These are phyloP conservation scores for Aspergillus taichungensis DNA, from an alignment of 495 filamentous ascomycete species.

Conservation along the genomic window DNA sequence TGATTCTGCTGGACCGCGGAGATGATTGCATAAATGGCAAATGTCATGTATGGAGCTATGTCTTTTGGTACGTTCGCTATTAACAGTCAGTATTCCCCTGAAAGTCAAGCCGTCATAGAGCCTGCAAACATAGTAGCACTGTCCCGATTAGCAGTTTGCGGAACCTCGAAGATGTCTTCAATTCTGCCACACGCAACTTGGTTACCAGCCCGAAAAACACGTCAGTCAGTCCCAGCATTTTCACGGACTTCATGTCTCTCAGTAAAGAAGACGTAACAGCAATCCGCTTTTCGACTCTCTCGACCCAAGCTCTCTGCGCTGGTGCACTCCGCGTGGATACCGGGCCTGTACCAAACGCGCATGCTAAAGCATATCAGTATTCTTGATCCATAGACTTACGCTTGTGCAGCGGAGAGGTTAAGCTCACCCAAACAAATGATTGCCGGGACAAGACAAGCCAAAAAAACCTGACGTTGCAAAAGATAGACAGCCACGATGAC, in stretches of 20 bases:
- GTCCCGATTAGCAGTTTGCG: background rate
- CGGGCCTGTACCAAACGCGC: background rate
- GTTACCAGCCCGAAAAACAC: conserved; percentile 9
- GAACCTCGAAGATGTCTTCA: background rate
- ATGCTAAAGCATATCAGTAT: background rate
- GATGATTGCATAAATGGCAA: conserved; percentile 31
- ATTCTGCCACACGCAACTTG: background rate
- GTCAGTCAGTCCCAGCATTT: conserved; percentile 30
- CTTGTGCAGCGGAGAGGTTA: too few relatives aligned
- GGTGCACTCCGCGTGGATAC: too few relatives aligned
- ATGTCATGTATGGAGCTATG: conserved; percentile 32
- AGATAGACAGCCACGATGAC: conserved; percentile 41
- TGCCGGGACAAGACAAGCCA: conserved; percentile 28
- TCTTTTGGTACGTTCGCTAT: background rate
- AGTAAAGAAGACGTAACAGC: conserved; percentile 26
- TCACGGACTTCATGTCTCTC: conserved; percentile 32
- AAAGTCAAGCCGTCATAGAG: background rate
- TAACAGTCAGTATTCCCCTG: background rate
- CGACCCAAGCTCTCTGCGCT: conserved; percentile 31
- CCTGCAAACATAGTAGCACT: background rate
- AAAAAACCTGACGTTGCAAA: conserved; percentile 39
- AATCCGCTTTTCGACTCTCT: conserved; percentile 26
- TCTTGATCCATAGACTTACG: background rate
- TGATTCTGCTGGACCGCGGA: conserved; percentile 26
- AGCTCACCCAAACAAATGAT: conserved; percentile 21